Percentiles rank a stretch among this genome's conserved stretches.
Conservation (phyloP, 805 yeast species). For the Yarrowia porcina region DNA sequence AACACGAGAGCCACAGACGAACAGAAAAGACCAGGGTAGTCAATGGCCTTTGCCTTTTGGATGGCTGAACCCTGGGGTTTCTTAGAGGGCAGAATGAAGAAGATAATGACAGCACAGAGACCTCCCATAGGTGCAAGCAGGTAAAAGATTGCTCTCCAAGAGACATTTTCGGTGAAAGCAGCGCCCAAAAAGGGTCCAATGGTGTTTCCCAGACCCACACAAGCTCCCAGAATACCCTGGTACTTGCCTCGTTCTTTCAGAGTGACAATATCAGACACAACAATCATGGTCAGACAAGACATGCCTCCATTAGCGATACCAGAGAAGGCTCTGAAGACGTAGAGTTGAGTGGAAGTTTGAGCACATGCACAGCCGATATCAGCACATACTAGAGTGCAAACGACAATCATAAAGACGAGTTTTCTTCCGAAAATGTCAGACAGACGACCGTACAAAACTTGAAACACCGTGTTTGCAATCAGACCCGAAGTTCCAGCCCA, state of each 20-base stretch:
- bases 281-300: slow-evolving; percentile 50
- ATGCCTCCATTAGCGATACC: slow-evolving; percentile 59
- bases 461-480: slow-evolving; percentile 51
- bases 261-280: slow-evolving; percentile 53
- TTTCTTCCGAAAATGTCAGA: slow-evolving; percentile 57
- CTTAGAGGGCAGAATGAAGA: slow-evolving; percentile 34
- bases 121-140: slow-evolving; percentile 45
- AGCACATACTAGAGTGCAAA: slow-evolving; percentile 43
- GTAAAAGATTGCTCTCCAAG: slow-evolving; percentile 54
- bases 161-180: slow-evolving; percentile 43
- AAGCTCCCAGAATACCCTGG: slow-evolving; percentile 54
- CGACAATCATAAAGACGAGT: slow-evolving; percentile 42
- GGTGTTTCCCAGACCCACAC: slow-evolving; percentile 51
- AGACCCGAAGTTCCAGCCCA: slow-evolving; percentile 60
- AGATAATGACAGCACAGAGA: slow-evolving; percentile 36
- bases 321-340: slow-evolving; percentile 51
- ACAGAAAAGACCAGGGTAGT: slow-evolving; percentile 50
- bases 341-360: slow-evolving; percentile 49
- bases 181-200: slow-evolving; percentile 56
- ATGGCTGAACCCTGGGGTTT: slow-evolving; percentile 42
- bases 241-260: slow-evolving; percentile 53
- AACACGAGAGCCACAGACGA: slow-evolving; percentile 48
- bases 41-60: slow-evolving; percentile 47
- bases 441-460: slow-evolving; percentile 52
- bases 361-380: slow-evolving; percentile 54